Evolutionary conservation across 768 basidiomycete species (phyloP).

Genomic region (Tricholoma terreum): DNA sequence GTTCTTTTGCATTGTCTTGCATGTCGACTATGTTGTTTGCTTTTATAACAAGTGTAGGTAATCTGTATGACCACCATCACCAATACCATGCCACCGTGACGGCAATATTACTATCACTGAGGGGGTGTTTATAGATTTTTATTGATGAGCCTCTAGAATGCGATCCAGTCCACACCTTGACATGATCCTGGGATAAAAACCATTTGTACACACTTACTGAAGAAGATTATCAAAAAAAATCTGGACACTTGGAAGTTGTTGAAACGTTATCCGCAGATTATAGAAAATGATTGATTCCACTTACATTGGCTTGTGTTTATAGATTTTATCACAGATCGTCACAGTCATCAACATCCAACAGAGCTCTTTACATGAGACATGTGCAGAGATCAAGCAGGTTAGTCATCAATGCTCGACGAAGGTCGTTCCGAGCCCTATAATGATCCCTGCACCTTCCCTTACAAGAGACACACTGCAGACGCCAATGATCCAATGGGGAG

Average conservation of each 20-base stretch:
- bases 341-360: too few relatives aligned
- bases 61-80: too few relatives aligned
- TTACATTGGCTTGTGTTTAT: background rate
- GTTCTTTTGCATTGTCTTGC: background rate
- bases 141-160: conserved; percentile 1
- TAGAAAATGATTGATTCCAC: background rate
- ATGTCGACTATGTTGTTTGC: background rate
- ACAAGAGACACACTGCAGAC: too few relatives aligned
- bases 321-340: background rate
- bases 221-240: too few relatives aligned
- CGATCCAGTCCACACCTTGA: background rate
- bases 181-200: background rate
- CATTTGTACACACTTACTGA: background rate
- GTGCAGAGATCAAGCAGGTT: too few relatives aligned
- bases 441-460: too few relatives aligned
- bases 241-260: too few relatives aligned
- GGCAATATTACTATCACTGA: background rate
- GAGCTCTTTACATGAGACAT: too few relatives aligned
- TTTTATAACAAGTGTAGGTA: background rate
- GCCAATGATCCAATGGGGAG: too few relatives aligned
- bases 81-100: too few relatives aligned
- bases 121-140: conserved; percentile 1
- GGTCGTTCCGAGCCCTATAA: too few relatives aligned
- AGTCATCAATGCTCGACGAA: too few relatives aligned
- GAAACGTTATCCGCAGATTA: conserved; percentile 1